These are phyloP conservation scores for Penicillium samsonianum DNA, from an alignment of 495 filamentous ascomycete genomes.

Conservation along the genomic window DNA sequence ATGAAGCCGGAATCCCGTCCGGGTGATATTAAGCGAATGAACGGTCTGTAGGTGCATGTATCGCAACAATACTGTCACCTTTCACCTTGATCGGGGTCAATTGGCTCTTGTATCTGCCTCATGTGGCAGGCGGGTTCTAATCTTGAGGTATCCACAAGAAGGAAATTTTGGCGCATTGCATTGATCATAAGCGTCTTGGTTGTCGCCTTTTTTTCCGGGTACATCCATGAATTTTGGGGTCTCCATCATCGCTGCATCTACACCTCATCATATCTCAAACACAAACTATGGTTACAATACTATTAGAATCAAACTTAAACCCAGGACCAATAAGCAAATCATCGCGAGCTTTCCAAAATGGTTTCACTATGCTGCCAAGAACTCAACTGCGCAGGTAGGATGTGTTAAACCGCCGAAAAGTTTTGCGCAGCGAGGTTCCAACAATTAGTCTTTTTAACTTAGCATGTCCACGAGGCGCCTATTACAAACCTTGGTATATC, in stretches of 20 bases:
- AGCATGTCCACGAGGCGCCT: not conserved
- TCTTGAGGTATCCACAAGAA: not conserved
- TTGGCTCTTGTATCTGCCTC: not conserved
- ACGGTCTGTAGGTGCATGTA: slow-evolving; percentile 19
- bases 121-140: not conserved
- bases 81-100: not conserved
- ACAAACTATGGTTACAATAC: not conserved
- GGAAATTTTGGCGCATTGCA: not conserved
- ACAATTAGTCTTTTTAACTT: not conserved
- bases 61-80: not conserved
- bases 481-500: not conserved
- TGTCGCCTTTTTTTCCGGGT: not conserved
- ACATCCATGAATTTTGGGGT: too few relatives aligned
- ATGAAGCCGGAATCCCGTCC: slow-evolving; percentile 30
- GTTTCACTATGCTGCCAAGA: not conserved
- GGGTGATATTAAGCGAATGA: slow-evolving; percentile 34
- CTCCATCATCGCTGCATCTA: not conserved
- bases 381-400: not conserved
- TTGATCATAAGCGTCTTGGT: not conserved
- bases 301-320: not conserved
- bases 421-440: too few relatives aligned
- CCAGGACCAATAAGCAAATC: not conserved
- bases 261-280: not conserved
- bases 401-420: not conserved
- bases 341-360: not conserved